Conservation (phyloP, 192 early-diverging fungal genomes). For the Dissophora ornata region DNA sequence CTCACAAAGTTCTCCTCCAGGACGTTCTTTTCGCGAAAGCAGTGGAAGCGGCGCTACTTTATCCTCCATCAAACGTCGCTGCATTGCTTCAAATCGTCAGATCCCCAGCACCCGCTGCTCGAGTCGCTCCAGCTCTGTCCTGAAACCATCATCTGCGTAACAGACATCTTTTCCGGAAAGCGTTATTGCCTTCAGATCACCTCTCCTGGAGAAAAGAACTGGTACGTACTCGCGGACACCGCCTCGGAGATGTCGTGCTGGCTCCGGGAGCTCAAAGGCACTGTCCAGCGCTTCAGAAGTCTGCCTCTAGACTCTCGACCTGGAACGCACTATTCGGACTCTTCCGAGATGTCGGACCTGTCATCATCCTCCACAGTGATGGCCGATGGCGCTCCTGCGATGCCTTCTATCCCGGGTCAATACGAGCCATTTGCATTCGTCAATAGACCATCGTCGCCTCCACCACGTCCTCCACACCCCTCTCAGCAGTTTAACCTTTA, state of each 20-base stretch:
- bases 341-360: constrained; percentile 40
- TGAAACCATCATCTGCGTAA: constrained; percentile 58
- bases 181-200: constrained; percentile 55
- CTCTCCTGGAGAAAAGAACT: constrained; percentile 49
- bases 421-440: constrained; percentile 7
- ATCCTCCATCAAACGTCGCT: constrained; percentile 42
- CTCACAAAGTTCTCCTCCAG: constrained; percentile 49
- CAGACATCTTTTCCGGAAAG: constrained; percentile 55
- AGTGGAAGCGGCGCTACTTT: constrained; percentile 59
- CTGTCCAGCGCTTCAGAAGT: constrained; percentile 32
- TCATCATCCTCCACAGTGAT: constrained; percentile 21
- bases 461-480: constrained; percentile 27
- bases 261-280: constrained; percentile 54
- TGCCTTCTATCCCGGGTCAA: constrained; percentile 11
- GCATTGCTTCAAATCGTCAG: constrained; percentile 58
- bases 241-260: constrained; percentile 53
- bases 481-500: constrained; percentile 19
- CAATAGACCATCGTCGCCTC: constrained; percentile 11
- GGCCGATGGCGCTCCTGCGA: constrained; percentile 1
- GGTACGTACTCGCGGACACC: constrained; percentile 57
- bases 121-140: constrained; percentile 48
- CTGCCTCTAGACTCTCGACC: constrained; percentile 10
- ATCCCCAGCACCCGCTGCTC: constrained; percentile 38
- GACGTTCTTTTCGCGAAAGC: constrained; percentile 54
- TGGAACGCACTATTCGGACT: constrained; percentile 38